Base-by-base conservation (phyloP, 805 yeast species). In the Candida hispaniensis region DNA sequence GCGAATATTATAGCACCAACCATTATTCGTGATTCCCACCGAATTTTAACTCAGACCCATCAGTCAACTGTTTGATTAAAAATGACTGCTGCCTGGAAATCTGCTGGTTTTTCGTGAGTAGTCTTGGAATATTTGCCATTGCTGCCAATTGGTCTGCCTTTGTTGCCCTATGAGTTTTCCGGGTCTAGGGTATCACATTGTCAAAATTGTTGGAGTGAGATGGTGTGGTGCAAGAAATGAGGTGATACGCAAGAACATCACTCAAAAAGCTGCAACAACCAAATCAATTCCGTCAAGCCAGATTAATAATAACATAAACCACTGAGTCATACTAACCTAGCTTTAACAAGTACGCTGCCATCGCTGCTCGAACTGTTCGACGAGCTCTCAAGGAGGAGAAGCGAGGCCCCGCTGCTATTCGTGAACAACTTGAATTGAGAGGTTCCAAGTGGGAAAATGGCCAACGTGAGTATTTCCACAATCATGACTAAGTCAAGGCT, bases 361-460 rank as follows among this genome's bases (percentile, higher is more conserved):
- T 88, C 55, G 81, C 95, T 54, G 94, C 95, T 55, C 75, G 75
- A 59, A 72, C 93, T 44, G 73, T 83, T 50, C 83, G 96, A 67
- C 67, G 69, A 51, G 77, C 95, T 34, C 73, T 88, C 58, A 88
- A 88, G 69, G 75, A 85, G 46, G 94, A 86, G 54, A 60, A 73
- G 56, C 80, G 79, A 59, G 79, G 72, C 45, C 70, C 66, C 43
- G 79, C 78, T 47, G 65, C 63, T 28, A 71, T 68, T 59, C 80
- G 93, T 68, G 76, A 76, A 48, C 46, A 60, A 52, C 61, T 79
- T 45, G 97, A 88, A 54, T 79, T 75, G 49, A 73, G 72, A 58
- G 77, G 68, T 46, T 73, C 77, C 59, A 70, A 67, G 55, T 70
- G 75, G 62, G 77, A 69, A 53, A 69, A 77, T 44, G 97, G 96